Base-by-base conservation (phyloP, 1,139 yeast species). In the Sugiyamaella japonica region DNA sequence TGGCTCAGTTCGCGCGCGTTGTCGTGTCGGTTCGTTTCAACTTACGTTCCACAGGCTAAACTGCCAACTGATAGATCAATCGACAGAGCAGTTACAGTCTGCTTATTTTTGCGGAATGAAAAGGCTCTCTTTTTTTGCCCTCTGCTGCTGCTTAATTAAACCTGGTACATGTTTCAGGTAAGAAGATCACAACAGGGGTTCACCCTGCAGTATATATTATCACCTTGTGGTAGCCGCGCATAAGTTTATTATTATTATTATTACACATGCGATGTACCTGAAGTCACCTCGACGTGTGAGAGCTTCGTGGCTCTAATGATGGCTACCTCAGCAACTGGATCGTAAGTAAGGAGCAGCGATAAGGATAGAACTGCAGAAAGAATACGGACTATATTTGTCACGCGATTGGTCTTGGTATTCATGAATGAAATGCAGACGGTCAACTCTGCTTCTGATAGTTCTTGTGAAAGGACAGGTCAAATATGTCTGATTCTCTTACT, bases 101-200 rank as follows among this genome's bases (percentile, higher is more conserved):
- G 36, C 7, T 7, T 31, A 10, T 31, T 31, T 4, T 31, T 31
- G 13, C 13, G 6, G 25, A 34, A 7, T n/a, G 8, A 7, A 34
- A 34, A 34, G 7, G 7, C 6, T 34, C 16, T 5, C 16, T 34
- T 13, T 13, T 34, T 10, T 31, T 8, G 5, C 16, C 16, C 13
- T 10, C 16, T n/a, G 15, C 16, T 34, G 38, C 38, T 34, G 12
- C 7, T 34, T 34, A 12, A 34, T 34, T 34, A 34, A 13, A 34
- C 38, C 38, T n/a, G 38, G 38, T 34, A 34, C 38, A 34, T 34
- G 38, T 34, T 34, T 29, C 34, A 29, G 38, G 38, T 34, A 12
- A 8, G 38, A 34, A n/a, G 38, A 34, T 34, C 38, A n/a, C 2
- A 34, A n/a, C 38, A 34, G 38, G 38, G 38, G 38, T 34, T 34